Base-by-base conservation (phyloP, 192 early-diverging fungal genomes). In the Irineochytrium annulatum region DNA sequence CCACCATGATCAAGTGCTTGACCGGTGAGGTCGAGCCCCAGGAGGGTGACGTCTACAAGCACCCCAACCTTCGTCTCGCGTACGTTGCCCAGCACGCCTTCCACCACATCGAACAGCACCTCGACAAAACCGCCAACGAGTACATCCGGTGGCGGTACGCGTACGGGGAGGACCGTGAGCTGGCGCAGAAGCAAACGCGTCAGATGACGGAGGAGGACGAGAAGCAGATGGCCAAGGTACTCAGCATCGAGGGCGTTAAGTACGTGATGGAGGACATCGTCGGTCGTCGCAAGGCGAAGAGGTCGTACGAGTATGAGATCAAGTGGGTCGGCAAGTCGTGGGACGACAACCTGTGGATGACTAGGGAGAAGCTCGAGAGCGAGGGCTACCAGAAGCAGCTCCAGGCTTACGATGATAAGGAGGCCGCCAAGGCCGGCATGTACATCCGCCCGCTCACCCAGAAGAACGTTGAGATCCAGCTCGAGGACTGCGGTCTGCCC, bases 31-130 rank as follows among this genome's bases (percentile, higher is more conserved):
- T 83, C 31, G 69, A 76, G 11, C 76, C 88, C 30, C 80, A 86
- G 67, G 71, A 75, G 22, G 89, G 89, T 63, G 78, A 77, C 22
- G 80, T 89, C 28, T 87, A 81, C 80, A 81, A 89, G 73, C 88
- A 91, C 68, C 90, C 88, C 72, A 88, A 87, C 70, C 73, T 91
- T 14, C 86, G 90, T 80, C 81, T 91, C 64, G 89, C 88, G 53
- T 90, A 90, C 70, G 87, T 91, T 63, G 87, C 88, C 22, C 90
- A 91, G 65, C 90, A 91, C 70, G 87, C 89, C 55, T 88, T 91
- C 85, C 86, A 91, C 69, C 89, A 91, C 80, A 71, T 91, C 54
- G 87, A 91, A 57, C 82, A 87, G 52, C 89, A 91, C 71, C 48
- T 89, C 32, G 87, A 91, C 77, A 86, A 88, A 57, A 88, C 89